Evolutionary conservation across 2,329 filamentous ascomycete genomes (phyloP), one percentile per base, ranked within the genome.

Genomic region (Ophiocordyceps australis): DNA sequence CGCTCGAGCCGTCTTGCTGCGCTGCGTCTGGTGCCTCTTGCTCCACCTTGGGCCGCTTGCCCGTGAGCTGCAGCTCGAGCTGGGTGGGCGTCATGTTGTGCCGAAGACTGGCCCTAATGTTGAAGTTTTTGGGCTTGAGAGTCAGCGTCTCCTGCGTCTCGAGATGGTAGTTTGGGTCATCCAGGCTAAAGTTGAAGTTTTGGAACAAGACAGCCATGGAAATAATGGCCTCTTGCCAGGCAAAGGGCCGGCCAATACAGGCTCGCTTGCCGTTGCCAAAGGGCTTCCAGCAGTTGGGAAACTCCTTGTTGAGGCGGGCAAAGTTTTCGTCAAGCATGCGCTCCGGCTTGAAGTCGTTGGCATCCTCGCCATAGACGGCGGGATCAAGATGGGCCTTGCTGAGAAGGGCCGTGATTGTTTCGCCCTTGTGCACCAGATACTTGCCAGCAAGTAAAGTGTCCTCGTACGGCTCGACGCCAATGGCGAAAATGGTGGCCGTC

Each of bases 171-270:
- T 52, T 55, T 1, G 72, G 62, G 32, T 82, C 64, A 20, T 64
- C 63, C 28, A 71, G 45, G 25, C 57, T 54, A 31, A 82, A 67
- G 35, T 79, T 64, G 50, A 82, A 80, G 38, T 74, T 77, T 38
- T 81, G 75, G 30, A 82, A 53, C 9, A 80, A 42, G 36, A 76
- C 59, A 0, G 70, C 66, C 36, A 71, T 54, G 7, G 62, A 59
- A 1, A 80, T 49, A 5, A 75, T 42, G 3, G 64, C 59, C 46
- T 85, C 78, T 40, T 85, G 77, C 71, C 72, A 77, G 2, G 77
- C 75, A 41, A 83, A 83, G 0, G 67, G 59, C 2, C 75, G 55
- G 4, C 78, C 78, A 32, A 83, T 82, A 36, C 77, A 85, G 2
- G 56, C 72, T 27, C 78, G 55, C 33, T 63, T 57, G 2, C 77